Conservation (phyloP, 805 yeast species). For the Ogataea angusta region DNA sequence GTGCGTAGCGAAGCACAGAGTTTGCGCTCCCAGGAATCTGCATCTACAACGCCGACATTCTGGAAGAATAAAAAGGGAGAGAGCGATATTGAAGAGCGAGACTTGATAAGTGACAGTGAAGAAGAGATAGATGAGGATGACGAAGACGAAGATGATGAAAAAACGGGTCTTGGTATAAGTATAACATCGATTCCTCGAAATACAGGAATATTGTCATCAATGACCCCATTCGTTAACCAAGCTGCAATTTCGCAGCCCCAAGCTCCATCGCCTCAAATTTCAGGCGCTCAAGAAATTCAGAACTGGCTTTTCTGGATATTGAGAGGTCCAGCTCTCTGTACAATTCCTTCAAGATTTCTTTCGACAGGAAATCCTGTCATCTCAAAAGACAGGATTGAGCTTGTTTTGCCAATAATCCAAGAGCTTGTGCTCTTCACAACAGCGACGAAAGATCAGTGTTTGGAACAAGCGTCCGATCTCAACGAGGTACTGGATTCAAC, state of each 20-base stretch:
- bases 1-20: slow-evolving; percentile 34
- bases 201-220: slow-evolving; percentile 8
- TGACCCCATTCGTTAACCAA: slow-evolving; percentile 39
- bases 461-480: slow-evolving; percentile 24
- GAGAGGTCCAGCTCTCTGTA: slow-evolving; percentile 57
- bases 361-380: slow-evolving; percentile 34
- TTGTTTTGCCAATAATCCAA: slow-evolving; percentile 32
- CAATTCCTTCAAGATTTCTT: slow-evolving; percentile 56
- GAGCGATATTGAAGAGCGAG: slow-evolving; percentile 13
- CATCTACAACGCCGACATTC: slow-evolving; percentile 25
- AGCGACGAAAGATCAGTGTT: slow-evolving; percentile 10
- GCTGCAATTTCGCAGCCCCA: slow-evolving; percentile 15
- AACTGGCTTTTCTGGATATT: slow-evolving; percentile 68
- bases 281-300: slow-evolving; percentile 36
- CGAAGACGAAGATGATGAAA: slow-evolving; percentile 19
- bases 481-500: slow-evolving; percentile 23
- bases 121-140: slow-evolving; percentile 20
- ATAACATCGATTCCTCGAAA: slow-evolving; percentile 3
- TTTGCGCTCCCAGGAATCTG: slow-evolving; percentile 7
- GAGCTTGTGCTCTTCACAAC: slow-evolving; percentile 29
- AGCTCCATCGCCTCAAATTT: slow-evolving; percentile 7
- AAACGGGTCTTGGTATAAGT: slow-evolving; percentile 14
- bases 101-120: slow-evolving; percentile 32
- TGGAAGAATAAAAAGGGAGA: slow-evolving; percentile 15
- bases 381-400: slow-evolving; percentile 16